A percentile compares a stretch with the other conserved stretches of the same genome.
Evolutionary conservation across 257 asterid genomes (phyloP).

Genomic region (Orobanche coerulescens): DNA sequence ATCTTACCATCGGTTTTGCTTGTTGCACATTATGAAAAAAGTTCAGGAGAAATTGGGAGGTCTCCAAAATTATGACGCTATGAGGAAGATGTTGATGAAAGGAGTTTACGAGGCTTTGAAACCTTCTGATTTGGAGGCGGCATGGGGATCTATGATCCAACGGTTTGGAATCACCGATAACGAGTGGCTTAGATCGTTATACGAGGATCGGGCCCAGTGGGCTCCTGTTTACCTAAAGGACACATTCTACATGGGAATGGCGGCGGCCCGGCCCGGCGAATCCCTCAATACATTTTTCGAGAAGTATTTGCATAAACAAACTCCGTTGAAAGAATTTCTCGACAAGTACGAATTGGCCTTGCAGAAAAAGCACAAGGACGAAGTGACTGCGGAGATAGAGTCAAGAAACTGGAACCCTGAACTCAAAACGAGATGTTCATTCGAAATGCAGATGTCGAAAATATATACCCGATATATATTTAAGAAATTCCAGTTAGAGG

Average conservation of each 20-base stretch:
- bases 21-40: conserved; percentile 61
- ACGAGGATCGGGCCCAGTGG: conserved; percentile 64
- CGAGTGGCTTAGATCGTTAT: conserved; percentile 66
- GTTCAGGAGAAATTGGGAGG: conserved; percentile 83
- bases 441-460: conserved; percentile 62
- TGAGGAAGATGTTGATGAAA: conserved; percentile 39
- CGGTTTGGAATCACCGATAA: conserved; percentile 49
- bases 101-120: conserved; percentile 57
- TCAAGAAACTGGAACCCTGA: conserved; percentile 51
- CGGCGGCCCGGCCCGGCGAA: conserved; percentile 48
- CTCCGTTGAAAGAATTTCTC: conserved; percentile 70
- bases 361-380: conserved; percentile 68
- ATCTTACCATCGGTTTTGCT: conserved; percentile 53
- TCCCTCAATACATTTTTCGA: conserved; percentile 49
- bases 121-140: conserved; percentile 66
- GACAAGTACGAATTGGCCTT: conserved; percentile 78
- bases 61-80: conserved; percentile 37
- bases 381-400: conserved; percentile 53
- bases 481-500: conserved; percentile 60
- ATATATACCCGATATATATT: conserved; percentile 54
- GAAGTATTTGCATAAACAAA: conserved; percentile 67
- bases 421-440: conserved; percentile 59
- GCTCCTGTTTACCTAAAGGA: conserved; percentile 73
- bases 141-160: conserved; percentile 73
- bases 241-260: conserved; percentile 60